phyloP scores from a whole-genome alignment of 148 eudicot genomes.

The Linanthus parryae region DNA sequence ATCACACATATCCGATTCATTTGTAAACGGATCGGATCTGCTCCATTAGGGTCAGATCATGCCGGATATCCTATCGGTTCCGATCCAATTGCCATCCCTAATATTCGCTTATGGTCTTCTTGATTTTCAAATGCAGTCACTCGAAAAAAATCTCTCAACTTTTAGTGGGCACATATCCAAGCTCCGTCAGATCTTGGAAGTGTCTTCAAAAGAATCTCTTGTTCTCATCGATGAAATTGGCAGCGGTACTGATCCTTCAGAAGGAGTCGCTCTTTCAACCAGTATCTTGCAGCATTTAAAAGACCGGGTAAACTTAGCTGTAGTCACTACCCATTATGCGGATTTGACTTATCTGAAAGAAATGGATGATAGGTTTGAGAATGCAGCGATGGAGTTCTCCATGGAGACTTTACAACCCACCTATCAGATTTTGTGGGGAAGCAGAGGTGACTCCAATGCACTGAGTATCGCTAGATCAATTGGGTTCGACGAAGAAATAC shows the following conservation, averaged over 20 bases:
- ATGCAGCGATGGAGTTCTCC: slow-evolving; percentile 96
- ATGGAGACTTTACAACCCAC: slow-evolving; percentile 80
- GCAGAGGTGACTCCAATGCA: slow-evolving; percentile 88
- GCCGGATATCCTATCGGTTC: too few species aligned
- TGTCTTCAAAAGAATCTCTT: slow-evolving; percentile 68
- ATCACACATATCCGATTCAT: too few species aligned
- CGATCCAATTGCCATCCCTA: too few species aligned
- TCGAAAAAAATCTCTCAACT: slow-evolving; percentile 93
- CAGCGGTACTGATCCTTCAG: slow-evolving; percentile 96
- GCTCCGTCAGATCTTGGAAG: slow-evolving; percentile 67
- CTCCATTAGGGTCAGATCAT: too few species aligned
- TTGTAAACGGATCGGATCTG: too few species aligned
- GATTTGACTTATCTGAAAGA: slow-evolving; percentile 73
- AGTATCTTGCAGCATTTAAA: slow-evolving; percentile 88
- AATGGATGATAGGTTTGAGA: slow-evolving; percentile 61
- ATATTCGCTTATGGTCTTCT: too few species aligned
- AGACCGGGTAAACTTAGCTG: slow-evolving; percentile 67
- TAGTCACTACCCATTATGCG: slow-evolving; percentile 92
- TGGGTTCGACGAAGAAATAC: slow-evolving; percentile 69
- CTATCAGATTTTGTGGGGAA: slow-evolving; percentile 85
- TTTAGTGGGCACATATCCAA: slow-evolving; percentile 89
- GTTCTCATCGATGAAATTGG: slow-evolving; percentile 93
- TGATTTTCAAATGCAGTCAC: slow-evolving; percentile 56
- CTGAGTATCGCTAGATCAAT: slow-evolving; percentile 75
- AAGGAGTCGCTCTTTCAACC: slow-evolving; percentile 86